phyloP scores from a whole-genome alignment of 176 grass and related monocot species.

The Raddia guianensis region DNA sequence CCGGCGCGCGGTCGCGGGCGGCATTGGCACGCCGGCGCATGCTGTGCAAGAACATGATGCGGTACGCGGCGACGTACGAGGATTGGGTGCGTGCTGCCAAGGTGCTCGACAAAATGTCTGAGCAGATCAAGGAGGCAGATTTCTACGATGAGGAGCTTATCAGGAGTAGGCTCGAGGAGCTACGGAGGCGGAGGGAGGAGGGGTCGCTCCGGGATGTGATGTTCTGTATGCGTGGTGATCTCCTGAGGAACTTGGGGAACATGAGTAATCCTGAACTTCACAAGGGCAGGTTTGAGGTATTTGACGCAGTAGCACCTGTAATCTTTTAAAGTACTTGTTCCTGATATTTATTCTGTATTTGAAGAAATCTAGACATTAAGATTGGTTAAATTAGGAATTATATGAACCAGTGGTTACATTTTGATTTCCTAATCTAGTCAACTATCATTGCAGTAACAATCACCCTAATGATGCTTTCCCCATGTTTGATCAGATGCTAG shows the following conservation, averaged over 20 bases:
- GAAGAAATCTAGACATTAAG: not conserved
- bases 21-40: slow-evolving; percentile 63
- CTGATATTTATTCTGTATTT: not conserved
- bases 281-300: slow-evolving; percentile 88
- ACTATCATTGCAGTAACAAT: not conserved
- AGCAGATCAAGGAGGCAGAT: slow-evolving; percentile 56
- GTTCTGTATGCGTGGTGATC: slow-evolving; percentile 85
- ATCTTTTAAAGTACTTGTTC: not conserved
- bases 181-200: slow-evolving; percentile 62
- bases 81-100: slow-evolving; percentile 89
- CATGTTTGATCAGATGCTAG: not conserved
- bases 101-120: slow-evolving; percentile 79
- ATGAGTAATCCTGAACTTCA: slow-evolving; percentile 96
- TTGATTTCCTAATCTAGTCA: not conserved
- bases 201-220: slow-evolving; percentile 83
- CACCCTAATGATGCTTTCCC: not conserved
- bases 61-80: slow-evolving; percentile 72
- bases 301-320: not conserved
- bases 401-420: not conserved
- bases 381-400: not conserved
- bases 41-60: slow-evolving; percentile 66
- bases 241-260: slow-evolving; percentile 89
- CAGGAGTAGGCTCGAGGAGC: slow-evolving; percentile 71
- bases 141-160: slow-evolving; percentile 86
- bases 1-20: slow-evolving; percentile 50